Evolutionary conservation across 2,329 filamentous ascomycete genomes (phyloP), one percentile per base, ranked within the genome.

Genomic region (Lachnellula hyalina): DNA sequence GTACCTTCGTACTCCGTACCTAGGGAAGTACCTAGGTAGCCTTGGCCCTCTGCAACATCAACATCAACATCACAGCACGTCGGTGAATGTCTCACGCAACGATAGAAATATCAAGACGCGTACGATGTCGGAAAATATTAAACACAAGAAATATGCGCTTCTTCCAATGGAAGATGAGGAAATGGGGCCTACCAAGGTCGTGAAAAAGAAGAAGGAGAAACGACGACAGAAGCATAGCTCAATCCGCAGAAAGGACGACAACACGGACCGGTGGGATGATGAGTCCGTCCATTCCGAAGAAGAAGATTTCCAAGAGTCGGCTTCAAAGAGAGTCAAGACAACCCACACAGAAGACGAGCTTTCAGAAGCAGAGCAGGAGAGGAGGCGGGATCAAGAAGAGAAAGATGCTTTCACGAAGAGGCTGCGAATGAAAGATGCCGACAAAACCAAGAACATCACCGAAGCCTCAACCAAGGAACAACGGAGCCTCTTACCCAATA

Each of bases 391-490:
- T 68, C 78, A 86, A 19, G 82, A 82, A 59, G 90, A 95, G 68
- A 80, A 87, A 41, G 87, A 92, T 57, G 89, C 87, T 17, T 92
- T 95, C 61, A 83, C 89, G n/a, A 85, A 86, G 63, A 78, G 90
- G 14, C 70, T 95, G 52, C 84, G 82, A 47, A 83, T 84, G 45
- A 89, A 87, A 67, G 88, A 94, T 65, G 79, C 83, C 19, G 80
- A 81, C 17, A 83, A 81, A 48, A 84, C 85, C 0, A 91, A 88
- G 69, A 89, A 87, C 63, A 72, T 85, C 8, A 78, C 84, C 1
- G 81, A 84, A 64, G 80, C 85, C 64, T 76, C 70, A 60, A 82
- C 77, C 5, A 77, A 77, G 57, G 75, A 83, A 1, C 78, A 85
- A 58, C 76, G 86, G 48, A 76, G 85, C 57, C 77, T 80, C 1